Base-by-base conservation (phyloP, 2,329 filamentous ascomycete genomes). In the Neopestalotiopsis rosae region DNA sequence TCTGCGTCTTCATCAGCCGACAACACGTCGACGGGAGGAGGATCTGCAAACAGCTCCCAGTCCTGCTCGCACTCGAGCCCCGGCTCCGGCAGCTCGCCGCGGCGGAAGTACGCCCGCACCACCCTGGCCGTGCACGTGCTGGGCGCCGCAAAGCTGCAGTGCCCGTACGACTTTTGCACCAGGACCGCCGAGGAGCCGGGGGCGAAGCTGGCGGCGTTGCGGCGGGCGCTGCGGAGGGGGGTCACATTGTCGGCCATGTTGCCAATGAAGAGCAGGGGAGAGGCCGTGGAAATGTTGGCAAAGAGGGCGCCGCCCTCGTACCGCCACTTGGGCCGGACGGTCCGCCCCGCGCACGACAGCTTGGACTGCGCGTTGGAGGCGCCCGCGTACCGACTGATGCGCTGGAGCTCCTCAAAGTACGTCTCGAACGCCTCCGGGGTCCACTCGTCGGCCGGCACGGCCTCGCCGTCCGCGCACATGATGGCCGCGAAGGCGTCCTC, bases 221-320 rank as follows among this genome's bases (percentile, higher is more conserved):
- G 67, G 42, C 66, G 52, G 32, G 68, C 52, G 2, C 59, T 65
- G 2, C 10, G 49, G 2, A 69, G 58, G 10, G 85, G 85, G 0
- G 86, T 87, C 4, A 87, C 84, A 1, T 85, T 85, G 62, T 88
- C 86, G 2, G 84, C 80, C 0, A 82, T 85, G 69, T 86, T 87
- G 62, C 81, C 83, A 17, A 87, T 77, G 70, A 85, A 85, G 1
- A 88, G 78, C 42, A 88, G 79, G 0, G 86, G 86, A 68, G 83
- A 77, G 2, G 80, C 76, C 20, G 80, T 84, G 17, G 77, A 79
- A 32, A 59, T 68, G 24, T 38, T 61, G 30, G 13, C 28, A 13
- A 56, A 59, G 30, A 42, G 69, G 24, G 24, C 24, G 24, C 24
- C 24, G 63, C 72, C 72, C 5, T 64, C 65, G 65, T 71, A 76